Percentiles rank a stretch among this genome's conserved stretches.
Evolutionary conservation across 2,329 filamentous ascomycete species (phyloP).

Genomic region (Neocucurbitaria cava): DNA sequence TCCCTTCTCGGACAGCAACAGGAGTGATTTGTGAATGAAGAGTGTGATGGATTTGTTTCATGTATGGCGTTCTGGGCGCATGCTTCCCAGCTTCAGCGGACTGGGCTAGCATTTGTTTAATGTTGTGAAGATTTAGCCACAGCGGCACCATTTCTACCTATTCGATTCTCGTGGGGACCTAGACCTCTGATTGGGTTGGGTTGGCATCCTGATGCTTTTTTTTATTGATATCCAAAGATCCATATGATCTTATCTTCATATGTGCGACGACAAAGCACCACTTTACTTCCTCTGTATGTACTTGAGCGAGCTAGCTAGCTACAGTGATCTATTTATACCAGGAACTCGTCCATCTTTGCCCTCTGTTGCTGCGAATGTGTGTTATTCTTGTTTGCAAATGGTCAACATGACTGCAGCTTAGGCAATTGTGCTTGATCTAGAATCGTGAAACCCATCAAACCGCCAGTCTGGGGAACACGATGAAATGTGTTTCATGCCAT

Average conservation of each 20-base stretch:
- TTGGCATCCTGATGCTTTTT: not conserved
- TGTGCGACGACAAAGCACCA: slow-evolving; percentile 5
- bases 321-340: slow-evolving; percentile 1
- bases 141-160: slow-evolving; percentile 10
- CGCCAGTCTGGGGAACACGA: not conserved
- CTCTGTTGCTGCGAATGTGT: too few relatives aligned
- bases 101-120: slow-evolving; percentile 15
- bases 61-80: slow-evolving; percentile 18
- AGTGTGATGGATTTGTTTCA: not conserved
- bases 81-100: slow-evolving; percentile 14
- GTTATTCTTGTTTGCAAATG: too few relatives aligned
- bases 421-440: too few relatives aligned
- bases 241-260: slow-evolving; percentile 1
- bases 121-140: slow-evolving; percentile 16
- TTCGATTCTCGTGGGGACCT: slow-evolving; percentile 4
- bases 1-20: slow-evolving; percentile 45
- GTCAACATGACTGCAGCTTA: too few relatives aligned
- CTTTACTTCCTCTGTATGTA: slow-evolving; percentile 3
- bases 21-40: slow-evolving; percentile 29
- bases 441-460: not conserved
- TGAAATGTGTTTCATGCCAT: not conserved
- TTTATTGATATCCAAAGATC: slow-evolving; percentile 5
- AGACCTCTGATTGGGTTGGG: not conserved
- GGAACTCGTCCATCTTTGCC: too few relatives aligned
- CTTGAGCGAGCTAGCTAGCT: slow-evolving; percentile 1